phyloP scores from a whole-genome alignment of 495 filamentous ascomycete species.

The Lasiosphaeriaceae sp. region DNA sequence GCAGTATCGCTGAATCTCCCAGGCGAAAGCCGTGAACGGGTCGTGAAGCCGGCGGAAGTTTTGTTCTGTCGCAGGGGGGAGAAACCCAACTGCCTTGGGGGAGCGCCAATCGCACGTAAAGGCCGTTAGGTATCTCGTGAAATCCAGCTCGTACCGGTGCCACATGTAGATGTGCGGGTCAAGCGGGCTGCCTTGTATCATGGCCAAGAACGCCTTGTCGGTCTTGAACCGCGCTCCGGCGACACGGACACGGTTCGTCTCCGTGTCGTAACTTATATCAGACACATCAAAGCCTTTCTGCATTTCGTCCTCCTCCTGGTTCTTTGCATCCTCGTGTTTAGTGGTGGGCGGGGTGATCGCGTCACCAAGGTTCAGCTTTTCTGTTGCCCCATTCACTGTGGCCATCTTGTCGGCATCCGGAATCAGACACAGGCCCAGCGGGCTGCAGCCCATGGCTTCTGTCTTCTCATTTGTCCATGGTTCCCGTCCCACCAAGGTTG shows the following conservation, averaged over 20 bases:
- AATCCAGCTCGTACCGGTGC: constrained; percentile 2
- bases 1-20: constrained; percentile 15
- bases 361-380: no score
- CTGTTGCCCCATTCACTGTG: no score
- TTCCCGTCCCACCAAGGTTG: no score
- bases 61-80: not conserved
- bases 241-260: no score
- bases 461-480: no score
- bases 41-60: constrained; percentile 3
- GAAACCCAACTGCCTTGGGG: not conserved
- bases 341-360: not conserved
- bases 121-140: constrained; percentile 3
- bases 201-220: not conserved
- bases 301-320: no score
- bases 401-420: no score
- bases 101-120: constrained; percentile 6
- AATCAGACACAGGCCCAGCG: no score
- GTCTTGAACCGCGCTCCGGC: not conserved
- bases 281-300: no score
- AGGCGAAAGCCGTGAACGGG: constrained; percentile 12
- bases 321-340: no score
- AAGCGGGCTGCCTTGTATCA: not conserved
- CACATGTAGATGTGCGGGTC: not conserved
- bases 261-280: no score
- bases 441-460: no score